phyloP scores from a whole-genome alignment of 768 basidiomycete species.

The Dioszegia crocea region DNA sequence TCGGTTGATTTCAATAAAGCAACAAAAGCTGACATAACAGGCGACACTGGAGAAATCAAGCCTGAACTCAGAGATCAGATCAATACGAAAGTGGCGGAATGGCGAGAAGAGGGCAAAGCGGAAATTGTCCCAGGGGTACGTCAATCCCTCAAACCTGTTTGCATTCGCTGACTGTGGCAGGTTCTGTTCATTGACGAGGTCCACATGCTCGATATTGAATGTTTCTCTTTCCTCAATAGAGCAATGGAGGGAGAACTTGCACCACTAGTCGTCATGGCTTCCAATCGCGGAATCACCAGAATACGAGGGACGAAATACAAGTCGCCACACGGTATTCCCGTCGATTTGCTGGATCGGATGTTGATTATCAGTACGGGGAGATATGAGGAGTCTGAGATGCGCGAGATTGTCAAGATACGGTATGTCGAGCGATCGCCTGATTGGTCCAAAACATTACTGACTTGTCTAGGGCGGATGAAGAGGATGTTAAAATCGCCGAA shows the following conservation, averaged over 20 bases:
- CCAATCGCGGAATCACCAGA: constrained; percentile 88
- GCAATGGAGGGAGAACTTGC: constrained; percentile 90
- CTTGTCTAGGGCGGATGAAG: constrained; percentile 79
- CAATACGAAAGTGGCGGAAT: constrained; percentile 92
- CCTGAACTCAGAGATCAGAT: constrained; percentile 94
- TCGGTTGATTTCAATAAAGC: background rate
- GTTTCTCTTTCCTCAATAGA: constrained; percentile 96
- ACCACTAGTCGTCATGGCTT: constrained; percentile 96
- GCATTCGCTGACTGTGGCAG: constrained; percentile 51
- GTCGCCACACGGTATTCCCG: constrained; percentile 89
- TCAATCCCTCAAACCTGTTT: constrained; percentile 20
- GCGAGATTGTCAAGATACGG: constrained; percentile 90
- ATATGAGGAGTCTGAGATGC: constrained; percentile 75
- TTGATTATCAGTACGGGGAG: constrained; percentile 90
- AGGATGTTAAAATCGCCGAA: constrained; percentile 76
- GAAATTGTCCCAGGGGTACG: constrained; percentile 91
- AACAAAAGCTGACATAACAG: constrained; percentile 57
- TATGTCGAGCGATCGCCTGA: constrained; percentile 49
- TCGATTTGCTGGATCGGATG: constrained; percentile 89
- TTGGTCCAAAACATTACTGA: too few relatives aligned
- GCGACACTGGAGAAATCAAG: constrained; percentile 98
- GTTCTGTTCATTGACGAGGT: constrained; percentile 99
- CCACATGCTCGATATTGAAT: constrained; percentile 99
- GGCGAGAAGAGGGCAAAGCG: constrained; percentile 98
- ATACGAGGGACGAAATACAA: constrained; percentile 94